phyloP scores from a whole-genome alignment of 495 filamentous ascomycete species.

The Coniosporium apollinis region DNA sequence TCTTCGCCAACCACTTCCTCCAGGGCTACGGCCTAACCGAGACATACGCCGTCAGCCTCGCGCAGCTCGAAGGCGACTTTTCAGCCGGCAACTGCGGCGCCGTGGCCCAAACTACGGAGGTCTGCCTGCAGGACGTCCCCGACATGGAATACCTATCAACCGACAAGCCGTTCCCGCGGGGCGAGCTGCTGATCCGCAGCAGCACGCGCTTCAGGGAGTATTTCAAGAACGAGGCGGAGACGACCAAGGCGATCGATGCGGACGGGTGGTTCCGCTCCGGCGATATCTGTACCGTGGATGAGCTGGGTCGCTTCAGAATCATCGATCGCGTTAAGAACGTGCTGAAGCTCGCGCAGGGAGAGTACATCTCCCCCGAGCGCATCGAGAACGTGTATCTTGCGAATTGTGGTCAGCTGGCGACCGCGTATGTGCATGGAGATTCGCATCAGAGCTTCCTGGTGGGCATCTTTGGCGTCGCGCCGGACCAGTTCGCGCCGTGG shows the following conservation, averaged over 20 bases:
- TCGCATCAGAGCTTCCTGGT: constrained; percentile 69
- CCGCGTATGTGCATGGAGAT: constrained; percentile 86
- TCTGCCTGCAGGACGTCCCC: constrained; percentile 70
- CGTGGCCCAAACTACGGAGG: constrained; percentile 47
- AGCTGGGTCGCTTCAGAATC: constrained; percentile 73
- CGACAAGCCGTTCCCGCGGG: constrained; percentile 84
- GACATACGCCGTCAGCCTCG: constrained; percentile 65
- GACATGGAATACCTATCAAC: constrained; percentile 89
- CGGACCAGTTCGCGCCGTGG: constrained; percentile 62
- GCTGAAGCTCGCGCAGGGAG: constrained; percentile 91
- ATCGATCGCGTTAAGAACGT: constrained; percentile 97
- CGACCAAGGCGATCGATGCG: constrained; percentile 57
- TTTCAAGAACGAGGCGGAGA: constrained; percentile 77
- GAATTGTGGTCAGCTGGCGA: constrained; percentile 55
- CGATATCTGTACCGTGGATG: constrained; percentile 73
- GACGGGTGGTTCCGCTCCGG: constrained; percentile 98
- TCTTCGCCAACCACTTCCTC: constrained; percentile 59
- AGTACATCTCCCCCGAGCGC: constrained; percentile 94
- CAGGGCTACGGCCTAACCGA: constrained; percentile 95
- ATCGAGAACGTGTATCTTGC: constrained; percentile 88
- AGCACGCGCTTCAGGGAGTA: constrained; percentile 67
- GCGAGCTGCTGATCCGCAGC: constrained; percentile 75
- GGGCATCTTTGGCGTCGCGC: constrained; percentile 72
- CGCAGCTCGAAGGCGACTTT: constrained; percentile 53
- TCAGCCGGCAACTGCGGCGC: constrained; percentile 68